phyloP scores from a whole-genome alignment of 345 rosid species.

The Angophora floribunda region DNA sequence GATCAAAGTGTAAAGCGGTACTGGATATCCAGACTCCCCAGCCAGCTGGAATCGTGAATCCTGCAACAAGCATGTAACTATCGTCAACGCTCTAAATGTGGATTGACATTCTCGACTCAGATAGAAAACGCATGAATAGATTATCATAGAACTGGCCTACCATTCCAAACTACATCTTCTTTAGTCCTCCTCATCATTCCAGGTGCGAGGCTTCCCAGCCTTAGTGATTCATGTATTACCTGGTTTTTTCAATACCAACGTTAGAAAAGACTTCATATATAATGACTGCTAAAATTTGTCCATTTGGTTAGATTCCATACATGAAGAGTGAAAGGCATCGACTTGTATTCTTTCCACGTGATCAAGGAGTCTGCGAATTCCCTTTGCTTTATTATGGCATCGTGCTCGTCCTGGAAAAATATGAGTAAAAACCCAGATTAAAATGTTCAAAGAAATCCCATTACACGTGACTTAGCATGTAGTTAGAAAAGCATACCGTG shows the following conservation, averaged over 20 bases:
- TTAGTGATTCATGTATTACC: not conserved
- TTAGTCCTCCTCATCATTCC: not conserved
- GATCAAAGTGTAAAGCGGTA: conserved; percentile 7
- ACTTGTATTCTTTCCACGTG: not conserved
- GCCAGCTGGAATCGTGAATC: conserved; percentile 14
- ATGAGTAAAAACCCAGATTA: not conserved
- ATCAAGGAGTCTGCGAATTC: not conserved
- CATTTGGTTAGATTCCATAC: not conserved
- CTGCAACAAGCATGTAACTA: not conserved
- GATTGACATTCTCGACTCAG: too few relatives aligned
- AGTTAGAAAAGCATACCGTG: not conserved
- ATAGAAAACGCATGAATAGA: too few relatives aligned
- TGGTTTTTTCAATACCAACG: not conserved
- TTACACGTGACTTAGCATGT: not conserved
- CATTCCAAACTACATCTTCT: conserved; percentile 14
- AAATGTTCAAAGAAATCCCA: not conserved
- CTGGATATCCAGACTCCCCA: conserved; percentile 5
- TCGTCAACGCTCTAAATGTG: too few relatives aligned
- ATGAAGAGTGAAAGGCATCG: not conserved
- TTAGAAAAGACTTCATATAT: not conserved
- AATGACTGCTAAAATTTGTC: not conserved
- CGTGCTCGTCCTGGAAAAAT: not conserved
- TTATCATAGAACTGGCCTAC: not conserved
- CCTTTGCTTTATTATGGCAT: not conserved
- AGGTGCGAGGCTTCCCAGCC: not conserved